Evolutionary conservation across 805 yeast genomes (phyloP), one percentile per base, ranked within the genome.

Genomic region (Wickerhamomyces mucosus): DNA sequence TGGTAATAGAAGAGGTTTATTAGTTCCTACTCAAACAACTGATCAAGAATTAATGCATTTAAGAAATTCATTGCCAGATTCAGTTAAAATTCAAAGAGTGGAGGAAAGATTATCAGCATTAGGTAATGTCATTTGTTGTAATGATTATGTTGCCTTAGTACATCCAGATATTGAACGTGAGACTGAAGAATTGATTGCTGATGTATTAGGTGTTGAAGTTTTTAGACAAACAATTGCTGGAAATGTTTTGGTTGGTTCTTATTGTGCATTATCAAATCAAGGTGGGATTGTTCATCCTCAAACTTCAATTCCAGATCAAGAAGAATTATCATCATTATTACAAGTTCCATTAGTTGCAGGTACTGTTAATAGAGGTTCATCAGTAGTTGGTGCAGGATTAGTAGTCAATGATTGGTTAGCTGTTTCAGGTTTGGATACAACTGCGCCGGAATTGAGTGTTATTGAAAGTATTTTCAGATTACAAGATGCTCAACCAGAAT

Each of bases 131-230:
- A 86, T 92, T 52, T 89, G 97, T 63, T 89, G 97, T 65, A 92
- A 92, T 61, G 99, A 92, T 60, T 92, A 92, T 56, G 99, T 94
- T 48, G 99, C 99, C 4, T 72, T 92, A 43, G 98, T 92, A 33
- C 99, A 92, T 61, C 99, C 99, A 31, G 99, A 92, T 65, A 85
- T 92, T 44, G 99, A 92, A 67, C 79, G 98, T 57, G 99, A 92
- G 63, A 92, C 98, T 32, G 99, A 92, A 65, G 99, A 92, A 65
- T 67, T 92, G 48, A 92, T 92, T 55, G 95, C 97, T 28, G 99
- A 92, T 59, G 96, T 88, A 12, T 70, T 92, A 37, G 99, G 98
- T 38, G 99, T 92, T 33, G 99, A 92, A 63, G 99, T 92, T 28
- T 92, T 92, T 72, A 80, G 97, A 66, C 98, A 92, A 63, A 92